These are phyloP conservation scores for Polygonum maritimum DNA, from an alignment of 148 eudicot species.

Conservation along the genomic window DNA sequence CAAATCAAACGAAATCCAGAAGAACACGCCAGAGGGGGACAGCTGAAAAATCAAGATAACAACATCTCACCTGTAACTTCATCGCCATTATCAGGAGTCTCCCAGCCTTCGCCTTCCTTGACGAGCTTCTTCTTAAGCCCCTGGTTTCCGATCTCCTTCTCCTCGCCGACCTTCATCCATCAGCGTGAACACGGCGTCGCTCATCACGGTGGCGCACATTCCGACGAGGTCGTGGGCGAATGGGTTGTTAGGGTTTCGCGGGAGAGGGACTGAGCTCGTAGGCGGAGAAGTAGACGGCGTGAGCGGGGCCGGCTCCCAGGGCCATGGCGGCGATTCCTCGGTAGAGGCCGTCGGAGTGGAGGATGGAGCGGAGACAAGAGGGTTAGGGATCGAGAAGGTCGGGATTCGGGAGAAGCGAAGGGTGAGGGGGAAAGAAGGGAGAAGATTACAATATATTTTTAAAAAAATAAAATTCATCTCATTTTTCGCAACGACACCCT, in stretches of 20 bases:
- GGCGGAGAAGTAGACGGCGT: slow-evolving; percentile 78
- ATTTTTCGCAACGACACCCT: too few relatives aligned
- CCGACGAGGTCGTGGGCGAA: slow-evolving; percentile 64
- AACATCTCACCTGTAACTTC: slow-evolving; percentile 65
- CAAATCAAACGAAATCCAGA: neutral
- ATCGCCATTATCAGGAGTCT: slow-evolving; percentile 83
- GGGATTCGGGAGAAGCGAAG: too few relatives aligned
- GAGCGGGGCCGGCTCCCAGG: slow-evolving; percentile 96
- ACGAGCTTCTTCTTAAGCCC: slow-evolving; percentile 90
- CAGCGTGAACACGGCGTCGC: slow-evolving; percentile 91
- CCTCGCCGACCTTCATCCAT: slow-evolving; percentile 80
- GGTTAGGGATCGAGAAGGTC: too few relatives aligned
- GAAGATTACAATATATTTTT: too few relatives aligned
- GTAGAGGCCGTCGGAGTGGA: slow-evolving; percentile 64
- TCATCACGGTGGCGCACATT: slow-evolving; percentile 75
- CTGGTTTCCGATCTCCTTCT: slow-evolving; percentile 64
- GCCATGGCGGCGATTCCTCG: slow-evolving; percentile 91
- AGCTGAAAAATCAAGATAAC: neutral
- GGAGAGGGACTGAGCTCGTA: slow-evolving; percentile 51
- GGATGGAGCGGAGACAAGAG: too few relatives aligned
- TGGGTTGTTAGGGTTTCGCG: slow-evolving; percentile 38
- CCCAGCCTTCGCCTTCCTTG: slow-evolving; percentile 84
- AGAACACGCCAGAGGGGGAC: neutral
- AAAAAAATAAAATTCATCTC: too few relatives aligned
- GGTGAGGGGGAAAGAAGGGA: too few relatives aligned